Conservation (phyloP, 208 protist genomes). For the Acanthamoeba quina region DNA sequence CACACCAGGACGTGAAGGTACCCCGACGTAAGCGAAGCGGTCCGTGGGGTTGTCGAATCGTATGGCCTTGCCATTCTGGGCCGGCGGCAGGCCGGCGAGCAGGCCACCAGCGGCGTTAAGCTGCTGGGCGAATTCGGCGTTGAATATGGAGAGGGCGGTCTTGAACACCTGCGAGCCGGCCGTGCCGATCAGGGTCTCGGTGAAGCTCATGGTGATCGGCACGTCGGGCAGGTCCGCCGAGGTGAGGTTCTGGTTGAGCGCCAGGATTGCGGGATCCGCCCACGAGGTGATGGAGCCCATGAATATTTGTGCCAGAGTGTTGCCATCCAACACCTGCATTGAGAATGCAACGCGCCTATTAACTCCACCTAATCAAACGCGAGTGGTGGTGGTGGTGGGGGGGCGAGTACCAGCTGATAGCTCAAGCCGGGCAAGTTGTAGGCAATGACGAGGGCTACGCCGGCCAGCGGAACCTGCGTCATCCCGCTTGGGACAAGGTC, state of each 20-base stretch:
- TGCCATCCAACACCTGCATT: background rate
- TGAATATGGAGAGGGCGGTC: conserved; percentile 31
- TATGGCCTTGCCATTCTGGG: background rate
- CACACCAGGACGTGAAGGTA: background rate
- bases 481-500: background rate
- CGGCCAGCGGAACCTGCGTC: conserved; percentile 14
- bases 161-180: conserved; percentile 52
- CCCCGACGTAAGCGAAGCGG: conserved; percentile 11
- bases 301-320: conserved; percentile 4
- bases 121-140: background rate
- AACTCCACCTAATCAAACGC: background rate
- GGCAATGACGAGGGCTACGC: conserved; percentile 23
- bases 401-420: background rate
- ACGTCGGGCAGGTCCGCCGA: background rate
- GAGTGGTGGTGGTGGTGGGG: no score
- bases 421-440: background rate
- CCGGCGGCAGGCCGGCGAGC: background rate
- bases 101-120: background rate
- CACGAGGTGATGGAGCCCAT: conserved; percentile 24
- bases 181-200: background rate
- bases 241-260: conserved; percentile 5
- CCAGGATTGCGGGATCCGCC: conserved; percentile 16
- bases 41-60: background rate
- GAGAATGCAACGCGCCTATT: background rate
- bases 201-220: conserved; percentile 31